Conservation (phyloP, 2,329 filamentous ascomycete genomes). For the Botrytis sinoallii region DNA sequence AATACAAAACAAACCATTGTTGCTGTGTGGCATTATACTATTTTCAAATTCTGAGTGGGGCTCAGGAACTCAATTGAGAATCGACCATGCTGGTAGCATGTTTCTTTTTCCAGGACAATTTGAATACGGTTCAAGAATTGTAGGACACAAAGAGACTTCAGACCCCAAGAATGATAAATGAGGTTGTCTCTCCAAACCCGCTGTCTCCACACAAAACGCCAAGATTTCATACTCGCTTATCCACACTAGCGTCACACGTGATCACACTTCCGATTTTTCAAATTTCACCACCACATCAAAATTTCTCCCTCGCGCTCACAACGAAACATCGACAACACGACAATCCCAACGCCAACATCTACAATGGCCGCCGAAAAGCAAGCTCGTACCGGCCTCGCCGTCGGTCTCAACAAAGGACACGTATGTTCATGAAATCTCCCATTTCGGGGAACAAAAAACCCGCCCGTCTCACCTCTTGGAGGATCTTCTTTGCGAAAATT, state of each 20-base stretch:
- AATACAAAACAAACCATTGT: background rate
- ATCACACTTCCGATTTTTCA: conserved; percentile 7
- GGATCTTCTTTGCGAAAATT: conserved; percentile 54
- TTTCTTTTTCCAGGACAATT: background rate
- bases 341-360: conserved; percentile 21
- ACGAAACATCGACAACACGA: conserved; percentile 7
- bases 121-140: background rate
- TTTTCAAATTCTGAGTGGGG: background rate
- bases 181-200: background rate
- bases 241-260: background rate
- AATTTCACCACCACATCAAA: background rate
- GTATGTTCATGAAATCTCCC: conserved; percentile 44
- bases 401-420: conserved; percentile 63
- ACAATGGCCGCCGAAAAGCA: conserved; percentile 58
- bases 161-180: too few relatives aligned
- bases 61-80: background rate
- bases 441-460: conserved; percentile 27
- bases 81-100: background rate
- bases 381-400: conserved; percentile 56
- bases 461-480: conserved; percentile 67
- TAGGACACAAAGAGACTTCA: background rate
- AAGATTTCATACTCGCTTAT: conserved; percentile 11
- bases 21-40: background rate
- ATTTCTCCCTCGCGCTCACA: conserved; percentile 7
- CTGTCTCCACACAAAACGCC: background rate